A percentile compares a stretch with the other conserved stretches of the same genome.
phyloP scores from a whole-genome alignment of 345 rosid species.

The Odontarrhena argentea region DNA sequence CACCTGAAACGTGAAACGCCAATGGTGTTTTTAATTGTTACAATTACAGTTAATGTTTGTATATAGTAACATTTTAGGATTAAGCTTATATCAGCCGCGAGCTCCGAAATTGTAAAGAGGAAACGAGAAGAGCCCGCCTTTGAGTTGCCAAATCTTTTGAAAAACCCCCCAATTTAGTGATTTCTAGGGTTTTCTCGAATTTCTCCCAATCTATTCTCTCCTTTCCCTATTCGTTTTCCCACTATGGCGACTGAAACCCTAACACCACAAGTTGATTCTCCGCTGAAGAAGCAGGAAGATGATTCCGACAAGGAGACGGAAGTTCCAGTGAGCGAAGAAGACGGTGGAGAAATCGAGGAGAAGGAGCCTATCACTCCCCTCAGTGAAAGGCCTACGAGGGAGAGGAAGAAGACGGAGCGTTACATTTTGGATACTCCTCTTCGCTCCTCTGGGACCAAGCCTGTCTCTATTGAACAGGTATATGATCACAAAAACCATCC shows the following conservation, averaged over 20 bases:
- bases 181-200: no score
- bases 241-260: conserved; percentile 66
- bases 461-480: conserved; percentile 75
- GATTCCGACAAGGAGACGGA: conserved; percentile 25
- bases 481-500: background rate
- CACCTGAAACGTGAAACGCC: no score
- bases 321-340: conserved; percentile 12
- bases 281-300: conserved; percentile 19
- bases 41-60: no score
- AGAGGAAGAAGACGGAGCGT: conserved; percentile 75
- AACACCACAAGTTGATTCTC: conserved; percentile 48
- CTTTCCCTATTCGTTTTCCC: no score
- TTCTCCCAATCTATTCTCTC: no score
- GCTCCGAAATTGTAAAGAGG: no score
- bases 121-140: no score
- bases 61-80: no score
- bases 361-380: conserved; percentile 56
- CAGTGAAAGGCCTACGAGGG: conserved; percentile 77
- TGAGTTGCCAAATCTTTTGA: no score
- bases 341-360: conserved; percentile 33
- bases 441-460: conserved; percentile 56
- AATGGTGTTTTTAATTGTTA: no score
- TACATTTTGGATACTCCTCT: conserved; percentile 59
- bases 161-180: no score
- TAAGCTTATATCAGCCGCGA: no score